Evolutionary conservation across 2,329 filamentous ascomycete species (phyloP), one percentile per base, ranked within the genome.

Genomic region (Paraphoma chrysanthemicola): DNA sequence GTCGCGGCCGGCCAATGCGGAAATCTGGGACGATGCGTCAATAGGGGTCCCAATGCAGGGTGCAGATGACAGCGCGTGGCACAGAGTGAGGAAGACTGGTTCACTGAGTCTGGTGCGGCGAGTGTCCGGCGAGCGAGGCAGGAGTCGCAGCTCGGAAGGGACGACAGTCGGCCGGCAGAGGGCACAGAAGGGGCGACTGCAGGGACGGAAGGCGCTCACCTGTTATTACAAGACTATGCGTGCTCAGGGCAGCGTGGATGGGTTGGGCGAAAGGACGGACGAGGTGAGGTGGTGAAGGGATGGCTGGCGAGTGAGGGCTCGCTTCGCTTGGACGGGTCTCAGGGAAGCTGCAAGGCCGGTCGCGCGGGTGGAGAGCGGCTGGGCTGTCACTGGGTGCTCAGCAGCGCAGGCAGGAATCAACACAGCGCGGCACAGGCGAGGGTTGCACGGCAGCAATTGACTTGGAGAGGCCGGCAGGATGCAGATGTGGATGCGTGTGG

Each of bases 1-100:
- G 72, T 70, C 53, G 58, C 70, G 68, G 68, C 68, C 68, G 71
- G 70, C 70, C 69, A 71, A 72, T 63, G 71, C 67, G 69, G 68
- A 71, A 72, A 64, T 57, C 66, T 70, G 50, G 53, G 14, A 10
- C 38, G 12, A 57, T 55, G 48, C 44, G 62, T 60, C 51, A 59
- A 55, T 47, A 51, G 42, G 33, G n/a, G 36, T 10, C 60, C 62
- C 48, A 63, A 53, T 52, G 48, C 9, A 46, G 48, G 30, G 53
- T 44, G 50, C 38, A 47, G 41, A n/a, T 12, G 30, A 9, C 12
- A 36, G 36, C 33, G 41, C 17, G 47, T 23, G 23, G 23, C 23
- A 23, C 23, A 23, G 23, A 23, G 23, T 23, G 23, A 23, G 23
- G 23, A 23, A 23, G 23, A 23, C 23, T 23, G 23, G 23, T 3